Evolutionary conservation across 192 early-diverging fungal species (phyloP).

Genomic region (Rhizoclosmatium globosum): DNA sequence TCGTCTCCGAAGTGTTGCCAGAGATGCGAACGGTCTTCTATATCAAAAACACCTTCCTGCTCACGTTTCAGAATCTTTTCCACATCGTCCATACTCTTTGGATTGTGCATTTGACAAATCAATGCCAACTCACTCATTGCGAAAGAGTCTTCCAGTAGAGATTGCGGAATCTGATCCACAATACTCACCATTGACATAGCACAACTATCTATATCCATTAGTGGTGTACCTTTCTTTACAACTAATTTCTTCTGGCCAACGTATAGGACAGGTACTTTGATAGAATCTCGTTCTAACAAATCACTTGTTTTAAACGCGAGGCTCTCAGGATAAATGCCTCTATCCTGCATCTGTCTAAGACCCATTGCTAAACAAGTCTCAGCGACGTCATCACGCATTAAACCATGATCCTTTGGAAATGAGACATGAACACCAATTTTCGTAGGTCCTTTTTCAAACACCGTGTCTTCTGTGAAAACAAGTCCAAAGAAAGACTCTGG

Average conservation of each 20-base stretch:
- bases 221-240: background rate
- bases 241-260: background rate
- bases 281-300: background rate
- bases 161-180: background rate
- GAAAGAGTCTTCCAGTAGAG: background rate
- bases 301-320: background rate
- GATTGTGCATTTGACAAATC: background rate
- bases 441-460: background rate
- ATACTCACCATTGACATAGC: background rate
- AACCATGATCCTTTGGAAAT: background rate
- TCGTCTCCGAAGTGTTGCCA: no score
- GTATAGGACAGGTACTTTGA: background rate
- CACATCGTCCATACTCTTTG: background rate
- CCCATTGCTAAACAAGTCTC: no score
- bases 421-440: background rate
- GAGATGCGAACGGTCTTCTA: no score
- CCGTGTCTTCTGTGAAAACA: background rate
- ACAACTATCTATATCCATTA: background rate
- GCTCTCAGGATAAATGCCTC: no score
- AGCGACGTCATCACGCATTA: no score
- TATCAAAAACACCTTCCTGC: no score
- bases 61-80: background rate
- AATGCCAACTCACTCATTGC: background rate
- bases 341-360: no score
- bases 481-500: background rate